Percentiles rank a stretch among this genome's conserved stretches.
Conservation (phyloP, 2,329 filamentous ascomycete species). For the Chaetomium globosum region DNA sequence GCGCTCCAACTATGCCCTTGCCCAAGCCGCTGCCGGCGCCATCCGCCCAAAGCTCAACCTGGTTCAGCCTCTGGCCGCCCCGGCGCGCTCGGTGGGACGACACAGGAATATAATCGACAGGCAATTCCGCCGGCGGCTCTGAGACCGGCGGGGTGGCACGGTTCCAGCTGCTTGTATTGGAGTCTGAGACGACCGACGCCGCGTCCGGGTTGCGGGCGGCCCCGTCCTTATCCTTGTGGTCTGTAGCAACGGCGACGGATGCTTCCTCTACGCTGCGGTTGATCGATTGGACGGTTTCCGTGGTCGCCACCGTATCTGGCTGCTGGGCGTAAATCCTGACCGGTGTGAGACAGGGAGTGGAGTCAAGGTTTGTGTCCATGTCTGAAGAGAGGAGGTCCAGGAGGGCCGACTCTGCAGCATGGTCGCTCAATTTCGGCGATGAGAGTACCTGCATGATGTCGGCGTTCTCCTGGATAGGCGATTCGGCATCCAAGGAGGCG, state of each 20-base stretch:
- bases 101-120: conserved; percentile 13
- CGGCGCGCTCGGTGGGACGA: background rate
- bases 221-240: background rate
- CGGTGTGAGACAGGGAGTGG: conserved; percentile 1
- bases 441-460: background rate
- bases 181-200: background rate
- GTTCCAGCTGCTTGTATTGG: conserved; percentile 5
- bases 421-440: background rate
- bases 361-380: background rate
- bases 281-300: background rate
- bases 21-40: background rate
- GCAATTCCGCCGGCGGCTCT: background rate
- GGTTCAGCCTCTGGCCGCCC: background rate
- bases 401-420: background rate
- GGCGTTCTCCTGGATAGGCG: background rate
- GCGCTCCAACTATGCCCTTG: background rate
- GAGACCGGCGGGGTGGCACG: background rate
- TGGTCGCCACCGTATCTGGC: background rate
- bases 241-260: background rate
- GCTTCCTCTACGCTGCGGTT: background rate
- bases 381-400: conserved; percentile 16
- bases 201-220: background rate
- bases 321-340: background rate
- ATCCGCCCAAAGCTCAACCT: background rate
- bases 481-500: background rate